phyloP scores from a whole-genome alignment of 108 stramenopile genomes.

The Nitzschia sp. region DNA sequence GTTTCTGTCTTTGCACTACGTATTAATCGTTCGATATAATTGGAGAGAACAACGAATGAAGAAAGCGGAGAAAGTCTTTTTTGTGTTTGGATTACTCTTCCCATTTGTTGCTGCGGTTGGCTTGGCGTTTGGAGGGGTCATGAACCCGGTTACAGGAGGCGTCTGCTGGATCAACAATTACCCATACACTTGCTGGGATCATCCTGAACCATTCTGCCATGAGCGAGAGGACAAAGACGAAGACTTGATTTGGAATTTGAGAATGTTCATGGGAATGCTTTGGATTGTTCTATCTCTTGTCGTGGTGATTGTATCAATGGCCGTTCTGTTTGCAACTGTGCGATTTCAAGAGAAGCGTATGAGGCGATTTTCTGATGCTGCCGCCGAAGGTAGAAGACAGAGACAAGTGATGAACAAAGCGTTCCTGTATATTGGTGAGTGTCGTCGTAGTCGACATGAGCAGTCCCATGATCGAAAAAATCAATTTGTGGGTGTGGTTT shows the following conservation, averaged over 20 bases:
- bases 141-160: background rate
- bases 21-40: background rate
- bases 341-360: background rate
- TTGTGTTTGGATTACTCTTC: background rate
- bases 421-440: background rate
- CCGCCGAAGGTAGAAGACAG: background rate
- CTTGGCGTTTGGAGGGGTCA: background rate
- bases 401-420: background rate
- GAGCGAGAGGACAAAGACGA: background rate
- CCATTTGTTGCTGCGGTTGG: background rate
- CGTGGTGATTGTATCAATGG: background rate
- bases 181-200: background rate
- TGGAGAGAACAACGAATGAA: background rate
- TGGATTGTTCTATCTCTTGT: background rate
- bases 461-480: too few species aligned
- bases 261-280: background rate
- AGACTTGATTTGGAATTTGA: background rate
- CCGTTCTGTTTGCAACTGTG: background rate
- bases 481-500: too few species aligned
- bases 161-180: background rate
- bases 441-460: too few species aligned
- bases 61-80: background rate
- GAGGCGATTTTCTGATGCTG: background rate
- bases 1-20: background rate
- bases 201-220: background rate